Percentiles rank a stretch among this genome's conserved stretches.
These are phyloP conservation scores for Wickerhamomyces strasburgensis DNA, from an alignment of 805 yeast species.

Conservation along the genomic window DNA sequence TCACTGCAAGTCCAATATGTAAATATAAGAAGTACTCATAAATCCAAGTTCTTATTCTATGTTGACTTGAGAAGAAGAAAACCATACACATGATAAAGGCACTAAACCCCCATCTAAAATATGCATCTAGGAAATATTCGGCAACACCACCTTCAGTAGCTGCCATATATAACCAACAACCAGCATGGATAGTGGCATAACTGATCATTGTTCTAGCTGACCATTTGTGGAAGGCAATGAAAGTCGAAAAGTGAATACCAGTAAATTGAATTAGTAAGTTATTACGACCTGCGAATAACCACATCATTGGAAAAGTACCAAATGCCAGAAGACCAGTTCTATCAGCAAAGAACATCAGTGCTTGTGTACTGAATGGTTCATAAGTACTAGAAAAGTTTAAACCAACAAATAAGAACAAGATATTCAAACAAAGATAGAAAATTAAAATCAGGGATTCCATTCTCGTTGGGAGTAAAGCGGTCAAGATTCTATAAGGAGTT, in stretches of 20 bases:
- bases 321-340: slow-evolving; percentile 25
- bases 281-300: slow-evolving; percentile 67
- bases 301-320: slow-evolving; percentile 45
- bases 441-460: slow-evolving; percentile 28
- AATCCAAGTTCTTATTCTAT: slow-evolving; percentile 42
- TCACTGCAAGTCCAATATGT: slow-evolving; percentile 52
- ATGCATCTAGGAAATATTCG: slow-evolving; percentile 6
- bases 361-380: neutral
- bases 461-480: slow-evolving; percentile 21
- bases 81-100: slow-evolving; percentile 40
- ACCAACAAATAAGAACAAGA: slow-evolving; percentile 10
- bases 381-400: neutral
- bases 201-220: slow-evolving; percentile 38
- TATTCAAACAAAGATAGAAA: slow-evolving; percentile 28
- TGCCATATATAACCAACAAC: slow-evolving; percentile 16
- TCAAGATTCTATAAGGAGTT: slow-evolving; percentile 1
- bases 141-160: slow-evolving; percentile 4
- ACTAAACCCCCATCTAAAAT: slow-evolving; percentile 36
- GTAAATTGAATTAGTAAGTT: slow-evolving; percentile 56
- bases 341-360: slow-evolving; percentile 12
- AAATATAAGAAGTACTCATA: slow-evolving; percentile 60
- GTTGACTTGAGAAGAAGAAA: slow-evolving; percentile 44
- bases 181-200: slow-evolving; percentile 20
- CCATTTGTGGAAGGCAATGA: slow-evolving; percentile 66
- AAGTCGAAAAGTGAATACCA: slow-evolving; percentile 59